phyloP scores from a whole-genome alignment of 495 filamentous ascomycete genomes.

The Stereocaulon alpinum region DNA sequence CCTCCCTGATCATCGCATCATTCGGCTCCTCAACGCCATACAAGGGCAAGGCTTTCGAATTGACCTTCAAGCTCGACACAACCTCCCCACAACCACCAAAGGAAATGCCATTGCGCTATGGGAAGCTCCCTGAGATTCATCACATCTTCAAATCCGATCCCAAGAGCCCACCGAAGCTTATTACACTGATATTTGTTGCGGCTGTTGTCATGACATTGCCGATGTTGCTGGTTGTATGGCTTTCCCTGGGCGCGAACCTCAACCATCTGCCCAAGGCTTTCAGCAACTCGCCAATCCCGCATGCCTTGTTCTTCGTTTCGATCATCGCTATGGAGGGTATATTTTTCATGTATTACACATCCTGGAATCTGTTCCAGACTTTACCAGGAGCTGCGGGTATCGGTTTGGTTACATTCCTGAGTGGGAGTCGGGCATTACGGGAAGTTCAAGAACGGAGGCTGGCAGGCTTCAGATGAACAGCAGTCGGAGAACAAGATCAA shows the following conservation, averaged over 20 bases:
- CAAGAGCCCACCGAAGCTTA: conserved; percentile 68
- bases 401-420: conserved; percentile 65
- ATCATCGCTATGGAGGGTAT: conserved; percentile 78
- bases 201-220: conserved; percentile 63
- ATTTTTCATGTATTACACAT: conserved; percentile 91
- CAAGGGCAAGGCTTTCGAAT: conserved; percentile 53
- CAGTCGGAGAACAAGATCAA: background rate
- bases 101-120: conserved; percentile 62
- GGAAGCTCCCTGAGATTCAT: conserved; percentile 71
- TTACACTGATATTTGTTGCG: conserved; percentile 67
- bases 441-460: conserved; percentile 85
- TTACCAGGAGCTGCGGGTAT: conserved; percentile 62
- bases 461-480: conserved; percentile 51
- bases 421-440: conserved; percentile 80
- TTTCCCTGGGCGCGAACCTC: conserved; percentile 73
- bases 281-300: conserved; percentile 60
- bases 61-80: conserved; percentile 53
- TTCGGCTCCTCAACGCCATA: conserved; percentile 67
- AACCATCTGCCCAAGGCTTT: conserved; percentile 67
- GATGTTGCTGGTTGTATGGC: conserved; percentile 63
- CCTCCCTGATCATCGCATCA: conserved; percentile 72
- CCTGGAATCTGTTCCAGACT: conserved; percentile 86
- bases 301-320: conserved; percentile 72
- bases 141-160: conserved; percentile 81
- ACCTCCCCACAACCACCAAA: conserved; percentile 46